phyloP scores from a whole-genome alignment of 805 yeast species.

The Priceomyces castillae region DNA sequence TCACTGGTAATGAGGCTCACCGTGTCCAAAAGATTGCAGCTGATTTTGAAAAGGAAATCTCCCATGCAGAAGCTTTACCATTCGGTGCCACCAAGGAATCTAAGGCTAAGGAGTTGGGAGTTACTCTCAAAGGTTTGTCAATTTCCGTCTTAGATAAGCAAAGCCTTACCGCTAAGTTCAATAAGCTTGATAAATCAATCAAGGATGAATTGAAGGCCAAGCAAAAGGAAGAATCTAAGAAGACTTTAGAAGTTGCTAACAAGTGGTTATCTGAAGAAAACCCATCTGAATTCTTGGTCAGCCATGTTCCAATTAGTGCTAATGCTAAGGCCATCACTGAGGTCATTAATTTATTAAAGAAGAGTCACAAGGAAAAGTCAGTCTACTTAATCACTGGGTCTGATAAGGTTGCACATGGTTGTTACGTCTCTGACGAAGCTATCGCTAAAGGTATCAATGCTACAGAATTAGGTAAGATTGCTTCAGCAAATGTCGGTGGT shows the following conservation, averaged over 20 bases:
- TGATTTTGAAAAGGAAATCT: conserved; percentile 64
- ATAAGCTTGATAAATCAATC: conserved; percentile 76
- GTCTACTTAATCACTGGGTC: conserved; percentile 78
- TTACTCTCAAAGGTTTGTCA: conserved; percentile 73
- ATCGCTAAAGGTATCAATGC: conserved; percentile 70
- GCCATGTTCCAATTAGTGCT: conserved; percentile 65
- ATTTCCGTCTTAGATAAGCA: conserved; percentile 82
- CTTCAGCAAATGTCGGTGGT: conserved; percentile 81
- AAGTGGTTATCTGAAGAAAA: conserved; percentile 57
- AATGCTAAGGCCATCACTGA: conserved; percentile 94
- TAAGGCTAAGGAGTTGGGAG: conserved; percentile 78
- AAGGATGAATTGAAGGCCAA: conserved; percentile 84
- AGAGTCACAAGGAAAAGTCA: conserved; percentile 69
- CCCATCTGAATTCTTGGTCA: conserved; percentile 59
- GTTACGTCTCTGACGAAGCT: conserved; percentile 75
- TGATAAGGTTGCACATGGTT: conserved; percentile 91
- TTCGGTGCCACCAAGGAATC: conserved; percentile 80
- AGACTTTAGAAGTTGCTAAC: conserved; percentile 73
- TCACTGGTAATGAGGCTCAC: conserved; percentile 86
- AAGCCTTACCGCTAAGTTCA: conserved; percentile 68
- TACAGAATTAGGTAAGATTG: conserved; percentile 69
- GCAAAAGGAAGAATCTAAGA: conserved; percentile 84
- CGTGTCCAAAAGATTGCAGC: conserved; percentile 83
- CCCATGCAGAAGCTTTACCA: conserved; percentile 57
- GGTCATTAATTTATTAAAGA: conserved; percentile 80